phyloP scores from a whole-genome alignment of 2,329 filamentous ascomycete genomes.

The Clarireedia sp. region DNA sequence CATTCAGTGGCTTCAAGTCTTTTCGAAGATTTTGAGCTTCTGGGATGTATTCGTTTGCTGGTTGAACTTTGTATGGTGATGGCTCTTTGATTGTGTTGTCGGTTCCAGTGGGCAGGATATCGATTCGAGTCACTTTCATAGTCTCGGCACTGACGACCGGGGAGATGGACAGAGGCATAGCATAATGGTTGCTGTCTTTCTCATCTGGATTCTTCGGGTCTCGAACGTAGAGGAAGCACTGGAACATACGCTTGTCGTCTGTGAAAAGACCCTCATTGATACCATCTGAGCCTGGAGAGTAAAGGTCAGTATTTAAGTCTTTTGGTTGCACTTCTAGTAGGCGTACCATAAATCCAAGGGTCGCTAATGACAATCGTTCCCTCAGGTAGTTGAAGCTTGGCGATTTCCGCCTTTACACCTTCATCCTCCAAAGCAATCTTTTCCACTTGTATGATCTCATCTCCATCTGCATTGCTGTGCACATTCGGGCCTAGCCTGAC shows the following conservation, averaged over 20 bases:
- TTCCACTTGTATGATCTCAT: conserved; percentile 52
- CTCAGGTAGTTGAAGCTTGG: conserved; percentile 53
- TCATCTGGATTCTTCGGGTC: conserved; percentile 52
- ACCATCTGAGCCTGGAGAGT: conserved; percentile 40
- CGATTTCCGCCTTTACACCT: conserved; percentile 50
- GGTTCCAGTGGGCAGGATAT: conserved; percentile 58
- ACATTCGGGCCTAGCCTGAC: conserved; percentile 49
- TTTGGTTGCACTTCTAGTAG: not conserved
- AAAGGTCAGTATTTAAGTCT: conserved; percentile 7
- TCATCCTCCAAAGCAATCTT: conserved; percentile 46
- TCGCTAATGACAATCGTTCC: conserved; percentile 52
- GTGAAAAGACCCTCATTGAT: conserved; percentile 38
- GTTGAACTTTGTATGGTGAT: conserved; percentile 47
- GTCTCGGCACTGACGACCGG: conserved; percentile 57
- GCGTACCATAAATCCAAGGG: conserved; percentile 55
- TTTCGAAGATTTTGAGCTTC: conserved; percentile 52
- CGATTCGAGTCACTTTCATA: conserved; percentile 60
- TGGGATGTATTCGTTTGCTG: conserved; percentile 56
- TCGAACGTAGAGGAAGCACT: conserved; percentile 60
- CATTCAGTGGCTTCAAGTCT: conserved; percentile 56
- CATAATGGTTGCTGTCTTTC: conserved; percentile 61
- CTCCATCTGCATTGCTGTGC: conserved; percentile 51
- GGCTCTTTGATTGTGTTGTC: conserved; percentile 50
- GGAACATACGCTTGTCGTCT: conserved; percentile 42
- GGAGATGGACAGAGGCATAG: conserved; percentile 55